Percentiles rank a stretch among this genome's conserved stretches.
Evolutionary conservation across 2,329 filamentous ascomycete species (phyloP).

Genomic region (Fusarium caatingaense): DNA sequence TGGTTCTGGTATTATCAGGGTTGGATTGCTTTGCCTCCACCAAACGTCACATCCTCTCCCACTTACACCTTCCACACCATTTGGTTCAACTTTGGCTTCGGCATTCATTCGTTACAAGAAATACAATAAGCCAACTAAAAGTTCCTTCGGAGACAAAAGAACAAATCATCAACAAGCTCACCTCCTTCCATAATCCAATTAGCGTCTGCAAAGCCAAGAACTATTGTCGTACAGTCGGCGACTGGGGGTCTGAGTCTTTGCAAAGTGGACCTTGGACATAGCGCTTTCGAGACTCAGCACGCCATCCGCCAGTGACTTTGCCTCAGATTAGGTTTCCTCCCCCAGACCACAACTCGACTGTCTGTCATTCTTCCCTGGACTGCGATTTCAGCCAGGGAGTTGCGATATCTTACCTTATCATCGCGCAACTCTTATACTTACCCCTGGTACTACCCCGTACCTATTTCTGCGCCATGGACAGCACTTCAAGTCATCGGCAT

Average conservation of each 20-base stretch:
- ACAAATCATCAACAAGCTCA: conserved; percentile 25
- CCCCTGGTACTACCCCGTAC: conserved; percentile 27
- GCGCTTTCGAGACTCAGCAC: conserved; percentile 40
- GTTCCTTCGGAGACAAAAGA: conserved; percentile 17
- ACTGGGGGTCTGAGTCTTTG: conserved; percentile 37
- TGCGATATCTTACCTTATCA: conserved; percentile 47
- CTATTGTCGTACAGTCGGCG: conserved; percentile 29
- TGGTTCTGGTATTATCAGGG: conserved; percentile 8
- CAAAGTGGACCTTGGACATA: conserved; percentile 38
- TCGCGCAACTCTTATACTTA: conserved; percentile 43
- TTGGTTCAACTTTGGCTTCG: neutral
- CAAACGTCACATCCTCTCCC: conserved; percentile 34
- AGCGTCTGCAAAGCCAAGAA: conserved; percentile 20
- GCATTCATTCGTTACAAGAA: conserved; percentile 13
- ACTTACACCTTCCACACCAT: conserved; percentile 21
- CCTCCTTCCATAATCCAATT: conserved; percentile 32
- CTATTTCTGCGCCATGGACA: conserved; percentile 43
- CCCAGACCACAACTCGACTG: conserved; percentile 25
- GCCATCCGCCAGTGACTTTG: conserved; percentile 46
- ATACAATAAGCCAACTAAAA: conserved; percentile 7
- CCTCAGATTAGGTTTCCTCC: conserved; percentile 38
- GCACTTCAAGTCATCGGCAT: conserved; percentile 38
- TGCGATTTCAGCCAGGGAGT: conserved; percentile 23
- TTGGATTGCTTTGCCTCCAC: conserved; percentile 20
- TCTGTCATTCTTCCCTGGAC: conserved; percentile 41